Base-by-base conservation (phyloP, 208 protist genomes). In the Leishmania major region DNA sequence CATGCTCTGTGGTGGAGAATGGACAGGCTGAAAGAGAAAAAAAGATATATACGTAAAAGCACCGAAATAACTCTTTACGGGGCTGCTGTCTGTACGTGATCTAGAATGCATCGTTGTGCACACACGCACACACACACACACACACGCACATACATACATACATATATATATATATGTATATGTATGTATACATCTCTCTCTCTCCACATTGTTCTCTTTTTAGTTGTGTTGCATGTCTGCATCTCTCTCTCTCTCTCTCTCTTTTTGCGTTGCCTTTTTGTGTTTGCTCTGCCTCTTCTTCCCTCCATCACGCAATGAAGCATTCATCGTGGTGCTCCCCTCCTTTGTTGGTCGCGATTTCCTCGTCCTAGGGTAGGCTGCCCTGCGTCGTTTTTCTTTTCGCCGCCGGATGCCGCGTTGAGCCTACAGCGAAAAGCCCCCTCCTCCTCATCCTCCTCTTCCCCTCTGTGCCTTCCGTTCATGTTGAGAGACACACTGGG, bases 371-470 rank as follows among this genome's bases (percentile, higher is more conserved):
- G 2, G 19, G 47, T 59, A 25, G 7, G 43, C 47, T 75, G n/a
- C 5, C 31, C 3, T 10, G 47, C 19, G n/a, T 71, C 59, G 75
- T 35, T 86, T 45, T 73, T 82, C 78, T 75, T 47, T 71, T 19
- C 1, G 28, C 4, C n/a, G 13, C 31, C 19, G 47, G 35, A 31
- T 45, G 67, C 43, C 19, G 40, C 15, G 25, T 49, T 28, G 19
- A 47, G 67, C 17, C 51, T 72, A 6, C 15, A 49, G 22, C 40
- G 22, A 11, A 72, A 72, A 31, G 17, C 37, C 2, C 59, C n/a
- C 59, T 6, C 28, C 59, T 64, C 28, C 28, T 43, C 40, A 40
- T 13, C 28, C 59, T 31, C 51, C 51, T 55, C 51, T 17, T 25
- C 17, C 71, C 22, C 22, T 28, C 72, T 59, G 49, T 40, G 11